Evolutionary conservation across 768 basidiomycete genomes (phyloP).

Genomic region (Kondoa malvinella): DNA sequence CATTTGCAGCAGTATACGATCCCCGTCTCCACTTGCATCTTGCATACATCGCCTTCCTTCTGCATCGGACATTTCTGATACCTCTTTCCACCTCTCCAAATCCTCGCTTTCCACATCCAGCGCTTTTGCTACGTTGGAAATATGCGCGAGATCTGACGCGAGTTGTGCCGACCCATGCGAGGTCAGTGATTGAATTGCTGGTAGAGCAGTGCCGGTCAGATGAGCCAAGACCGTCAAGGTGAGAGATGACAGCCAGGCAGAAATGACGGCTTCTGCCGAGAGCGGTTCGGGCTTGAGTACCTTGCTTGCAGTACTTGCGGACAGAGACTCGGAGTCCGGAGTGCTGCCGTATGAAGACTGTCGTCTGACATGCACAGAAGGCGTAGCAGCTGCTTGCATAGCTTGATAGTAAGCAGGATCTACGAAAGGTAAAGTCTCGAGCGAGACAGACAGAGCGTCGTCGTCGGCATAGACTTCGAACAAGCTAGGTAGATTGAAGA

Average conservation of each 20-base stretch:
- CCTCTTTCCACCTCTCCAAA: slow-evolving; percentile 62
- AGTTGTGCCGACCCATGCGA: slow-evolving; percentile 62
- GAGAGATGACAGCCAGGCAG: slow-evolving; percentile 84
- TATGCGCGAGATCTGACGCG: slow-evolving; percentile 67
- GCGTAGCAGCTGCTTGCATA: neutral
- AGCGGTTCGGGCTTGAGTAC: slow-evolving; percentile 28
- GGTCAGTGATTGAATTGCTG: slow-evolving; percentile 48
- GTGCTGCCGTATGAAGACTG: slow-evolving; percentile 4
- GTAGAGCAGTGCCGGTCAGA: slow-evolving; percentile 53
- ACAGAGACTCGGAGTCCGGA: neutral
- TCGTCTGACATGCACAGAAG: neutral
- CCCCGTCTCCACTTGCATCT: neutral
- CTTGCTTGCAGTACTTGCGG: neutral
- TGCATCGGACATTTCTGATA: slow-evolving; percentile 34
- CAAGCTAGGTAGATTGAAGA: slow-evolving; percentile 76
- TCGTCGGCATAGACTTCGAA: slow-evolving; percentile 84
- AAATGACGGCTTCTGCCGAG: slow-evolving; percentile 63
- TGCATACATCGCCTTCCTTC: neutral
- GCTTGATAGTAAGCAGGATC: slow-evolving; percentile 37
- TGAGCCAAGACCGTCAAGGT: slow-evolving; percentile 60
- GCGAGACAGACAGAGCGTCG: slow-evolving; percentile 70
- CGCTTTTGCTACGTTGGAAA: slow-evolving; percentile 75
- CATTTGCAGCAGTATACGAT: neutral
- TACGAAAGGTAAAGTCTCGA: slow-evolving; percentile 60
- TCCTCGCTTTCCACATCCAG: slow-evolving; percentile 66